A percentile compares a stretch with the other conserved stretches of the same genome.
Evolutionary conservation across 108 stramenopile species (phyloP).

Genomic region (Hondaea fermentalgiana): DNA sequence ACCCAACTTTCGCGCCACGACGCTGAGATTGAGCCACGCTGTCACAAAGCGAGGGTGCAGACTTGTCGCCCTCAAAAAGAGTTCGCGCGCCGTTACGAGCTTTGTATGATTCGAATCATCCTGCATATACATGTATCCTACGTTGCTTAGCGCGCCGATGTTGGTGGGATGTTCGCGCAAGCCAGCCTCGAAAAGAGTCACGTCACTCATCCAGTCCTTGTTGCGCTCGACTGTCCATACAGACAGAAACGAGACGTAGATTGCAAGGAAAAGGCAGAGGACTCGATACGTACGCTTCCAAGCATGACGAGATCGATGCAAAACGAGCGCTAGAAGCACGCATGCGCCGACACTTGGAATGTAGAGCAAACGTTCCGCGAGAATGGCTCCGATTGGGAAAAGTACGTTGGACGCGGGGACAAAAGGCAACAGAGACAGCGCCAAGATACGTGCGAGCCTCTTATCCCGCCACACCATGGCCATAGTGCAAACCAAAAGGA

Average conservation of each 20-base stretch:
- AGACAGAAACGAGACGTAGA: not conserved
- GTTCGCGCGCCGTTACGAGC: not conserved
- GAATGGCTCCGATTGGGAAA: not conserved
- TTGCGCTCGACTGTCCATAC: not conserved
- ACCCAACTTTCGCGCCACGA: not conserved
- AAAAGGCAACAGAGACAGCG: not conserved
- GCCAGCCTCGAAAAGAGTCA: slow-evolving; percentile 11
- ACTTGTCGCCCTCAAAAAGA: not conserved
- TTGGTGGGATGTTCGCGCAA: not conserved
- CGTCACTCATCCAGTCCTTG: slow-evolving; percentile 13
- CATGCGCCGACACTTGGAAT: slow-evolving; percentile 22
- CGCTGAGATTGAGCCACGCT: not conserved
- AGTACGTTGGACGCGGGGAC: slow-evolving; percentile 24
- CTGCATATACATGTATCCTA: not conserved
- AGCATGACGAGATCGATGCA: not conserved
- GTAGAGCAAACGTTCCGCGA: slow-evolving; percentile 26
- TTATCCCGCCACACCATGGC: not conserved
- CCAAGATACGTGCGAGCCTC: not conserved
- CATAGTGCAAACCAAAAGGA: not conserved
- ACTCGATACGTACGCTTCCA: not conserved
- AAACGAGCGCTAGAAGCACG: not conserved
- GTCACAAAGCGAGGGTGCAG: not conserved
- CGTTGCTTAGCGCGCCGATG: slow-evolving; percentile 6
- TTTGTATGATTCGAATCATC: not conserved
- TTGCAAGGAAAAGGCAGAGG: no score